Base-by-base conservation (phyloP, 257 asterid species). In the Solanum etuberosum region DNA sequence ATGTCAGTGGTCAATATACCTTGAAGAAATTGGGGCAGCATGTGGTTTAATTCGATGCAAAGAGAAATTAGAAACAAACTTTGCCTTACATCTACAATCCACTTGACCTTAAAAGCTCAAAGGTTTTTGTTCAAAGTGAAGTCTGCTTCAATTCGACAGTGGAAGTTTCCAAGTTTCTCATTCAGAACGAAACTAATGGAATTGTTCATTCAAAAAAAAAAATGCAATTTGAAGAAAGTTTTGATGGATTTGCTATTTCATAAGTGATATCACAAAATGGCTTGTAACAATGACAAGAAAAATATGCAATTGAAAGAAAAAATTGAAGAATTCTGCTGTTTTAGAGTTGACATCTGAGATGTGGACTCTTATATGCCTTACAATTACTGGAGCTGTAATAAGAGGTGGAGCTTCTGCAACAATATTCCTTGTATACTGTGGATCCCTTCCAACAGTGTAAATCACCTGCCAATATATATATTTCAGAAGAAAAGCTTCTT, bases 381-480 rank as follows among this genome's bases (percentile, higher is more conserved):
- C 99, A 91, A 96, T 95, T 84, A 94, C 89, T 83, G 99, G 99
- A 89, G 93, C 93, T 84, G 91, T 92, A 82, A 95, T 92, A 67
- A 95, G 90, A 68, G 99, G 98, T 37, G 97, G 91, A 83, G 91
- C 89, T 84, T 97, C 98, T 37, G 98, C 94, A 85, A 93, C 95
- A 85, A 97, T 92, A 89, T 91, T 93, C 84, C 91, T 93, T 91
- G 93, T 91, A 32, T 90, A 90, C 88, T 88, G 94, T 34, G 95
- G 97, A 90, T 97, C 99, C 94, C 98, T 92, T 86, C 99, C 99
- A 87, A 93, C 97, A 61, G 99, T 97, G 91, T 93, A 93, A 46
- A 95, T 97, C 86, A 97, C 97, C 99, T 97, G 96, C 84, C 67
- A 86, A 88, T 48, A 43, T 48, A 21, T 46, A 34, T 20, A n/a